Evolutionary conservation across 805 yeast species (phyloP).

Genomic region (Teunomyces tritomae): DNA sequence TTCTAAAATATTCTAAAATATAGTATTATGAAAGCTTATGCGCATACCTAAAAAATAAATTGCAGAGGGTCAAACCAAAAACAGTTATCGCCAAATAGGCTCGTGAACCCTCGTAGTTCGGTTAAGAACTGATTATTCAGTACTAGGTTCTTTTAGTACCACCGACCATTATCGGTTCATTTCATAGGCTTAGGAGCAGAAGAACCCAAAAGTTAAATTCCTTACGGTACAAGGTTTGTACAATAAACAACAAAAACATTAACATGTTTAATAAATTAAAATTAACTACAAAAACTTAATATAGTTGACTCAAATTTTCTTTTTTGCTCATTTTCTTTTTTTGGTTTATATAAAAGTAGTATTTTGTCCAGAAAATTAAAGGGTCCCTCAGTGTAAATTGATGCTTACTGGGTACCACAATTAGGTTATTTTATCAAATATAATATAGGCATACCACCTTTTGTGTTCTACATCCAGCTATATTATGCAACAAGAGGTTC

Average conservation of each 20-base stretch:
- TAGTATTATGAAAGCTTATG: constrained; percentile 2
- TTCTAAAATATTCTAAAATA: constrained; percentile 2
- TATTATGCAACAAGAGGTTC: neutral
- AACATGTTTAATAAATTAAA: constrained; percentile 2
- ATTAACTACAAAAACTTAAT: constrained; percentile 1
- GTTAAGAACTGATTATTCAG: neutral
- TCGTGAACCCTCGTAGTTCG: neutral
- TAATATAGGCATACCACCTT: neutral
- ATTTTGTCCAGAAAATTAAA: constrained; percentile 1
- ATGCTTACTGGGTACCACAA: constrained; percentile 1
- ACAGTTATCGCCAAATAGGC: constrained; percentile 1
- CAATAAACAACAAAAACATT: neutral
- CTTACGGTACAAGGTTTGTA: neutral
- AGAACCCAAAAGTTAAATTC: neutral
- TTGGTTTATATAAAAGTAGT: constrained; percentile 4
- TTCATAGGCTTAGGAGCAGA: neutral
- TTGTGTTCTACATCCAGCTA: neutral
- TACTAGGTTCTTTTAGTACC: neutral
- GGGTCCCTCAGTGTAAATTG: constrained; percentile 3
- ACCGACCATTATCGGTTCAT: neutral
- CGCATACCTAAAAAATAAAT: constrained; percentile 1
- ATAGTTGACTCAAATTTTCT: constrained; percentile 3
- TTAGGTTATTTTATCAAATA: neutral
- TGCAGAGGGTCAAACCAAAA: constrained; percentile 1
- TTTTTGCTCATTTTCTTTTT: constrained; percentile 3